Evolutionary conservation across 768 basidiomycete species (phyloP).

Genomic region (Macrolepiota fuliginosa): DNA sequence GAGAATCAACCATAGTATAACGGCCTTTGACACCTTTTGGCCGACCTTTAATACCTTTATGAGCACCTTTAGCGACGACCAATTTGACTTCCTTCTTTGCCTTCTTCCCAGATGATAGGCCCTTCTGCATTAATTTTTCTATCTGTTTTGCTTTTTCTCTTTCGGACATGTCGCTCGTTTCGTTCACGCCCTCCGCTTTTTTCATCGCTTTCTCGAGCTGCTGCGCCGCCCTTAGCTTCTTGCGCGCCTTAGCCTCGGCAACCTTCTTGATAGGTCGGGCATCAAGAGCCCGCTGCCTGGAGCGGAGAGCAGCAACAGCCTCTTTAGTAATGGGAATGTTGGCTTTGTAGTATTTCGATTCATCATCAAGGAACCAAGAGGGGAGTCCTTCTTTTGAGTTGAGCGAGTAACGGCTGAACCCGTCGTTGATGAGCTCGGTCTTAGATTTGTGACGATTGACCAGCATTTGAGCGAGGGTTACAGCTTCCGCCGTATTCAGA

Average conservation of each 20-base stretch:
- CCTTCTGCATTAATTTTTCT: slow-evolving; percentile 86
- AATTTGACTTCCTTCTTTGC: slow-evolving; percentile 75
- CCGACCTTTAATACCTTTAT: slow-evolving; percentile 87
- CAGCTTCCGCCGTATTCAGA: slow-evolving; percentile 83
- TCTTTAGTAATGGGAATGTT: slow-evolving; percentile 98
- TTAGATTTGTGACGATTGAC: slow-evolving; percentile 89
- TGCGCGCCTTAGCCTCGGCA: slow-evolving; percentile 96
- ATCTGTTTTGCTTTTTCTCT: slow-evolving; percentile 93
- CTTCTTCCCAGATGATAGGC: slow-evolving; percentile 65
- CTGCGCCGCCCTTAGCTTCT: slow-evolving; percentile 86
- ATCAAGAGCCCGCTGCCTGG: slow-evolving; percentile 90
- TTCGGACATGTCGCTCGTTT: slow-evolving; percentile 89
- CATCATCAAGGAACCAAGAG: slow-evolving; percentile 97
- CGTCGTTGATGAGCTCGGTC: slow-evolving; percentile 88
- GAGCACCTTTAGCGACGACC: slow-evolving; percentile 88
- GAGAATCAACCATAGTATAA: slow-evolving; percentile 90
- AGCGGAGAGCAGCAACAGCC: slow-evolving; percentile 79
- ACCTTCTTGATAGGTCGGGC: slow-evolving; percentile 99
- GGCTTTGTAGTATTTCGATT: slow-evolving; percentile 86
- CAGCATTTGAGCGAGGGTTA: slow-evolving; percentile 86
- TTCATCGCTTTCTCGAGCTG: slow-evolving; percentile 90
- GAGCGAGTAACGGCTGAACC: slow-evolving; percentile 92
- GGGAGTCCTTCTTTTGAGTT: slow-evolving; percentile 92
- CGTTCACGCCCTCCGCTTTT: slow-evolving; percentile 92
- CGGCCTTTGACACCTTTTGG: slow-evolving; percentile 96